These are phyloP conservation scores for Platanthera zijinensis DNA, from an alignment of 106 monocot species.

Conservation along the genomic window DNA sequence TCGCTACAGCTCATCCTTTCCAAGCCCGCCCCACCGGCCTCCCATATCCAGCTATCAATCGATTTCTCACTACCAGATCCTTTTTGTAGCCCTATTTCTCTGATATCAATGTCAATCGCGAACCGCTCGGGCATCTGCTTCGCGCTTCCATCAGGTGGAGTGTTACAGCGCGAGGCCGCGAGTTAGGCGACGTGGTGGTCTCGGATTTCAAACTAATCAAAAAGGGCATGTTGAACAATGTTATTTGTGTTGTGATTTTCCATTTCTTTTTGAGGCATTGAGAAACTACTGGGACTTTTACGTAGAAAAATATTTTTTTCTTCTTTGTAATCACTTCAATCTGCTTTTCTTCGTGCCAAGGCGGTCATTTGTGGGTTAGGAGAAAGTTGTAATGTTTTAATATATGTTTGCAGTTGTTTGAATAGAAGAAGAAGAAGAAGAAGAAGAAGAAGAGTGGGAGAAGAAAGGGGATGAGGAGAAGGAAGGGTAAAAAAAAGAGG, in stretches of 20 bases:
- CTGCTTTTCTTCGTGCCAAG: neutral
- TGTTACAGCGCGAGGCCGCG: neutral
- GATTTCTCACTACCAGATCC: neutral
- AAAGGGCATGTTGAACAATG: constrained; percentile 3
- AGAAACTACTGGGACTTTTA: neutral
- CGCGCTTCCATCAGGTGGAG: neutral
- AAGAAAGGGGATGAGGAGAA: too few relatives aligned
- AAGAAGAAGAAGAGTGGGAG: too few relatives aligned
- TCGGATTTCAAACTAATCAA: neutral
- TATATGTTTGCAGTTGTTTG: too few relatives aligned
- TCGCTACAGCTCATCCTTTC: neutral
- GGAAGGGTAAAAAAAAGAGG: too few relatives aligned
- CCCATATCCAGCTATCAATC: neutral
- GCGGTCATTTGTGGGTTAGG: neutral
- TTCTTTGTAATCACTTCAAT: neutral
- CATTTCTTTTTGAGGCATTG: neutral
- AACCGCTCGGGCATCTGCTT: neutral
- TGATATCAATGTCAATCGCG: neutral
- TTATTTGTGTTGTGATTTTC: neutral
- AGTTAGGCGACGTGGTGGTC: neutral
- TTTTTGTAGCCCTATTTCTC: constrained; percentile 1
- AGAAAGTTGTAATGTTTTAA: too few relatives aligned
- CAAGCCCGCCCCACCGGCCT: neutral
- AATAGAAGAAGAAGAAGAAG: too few relatives aligned
- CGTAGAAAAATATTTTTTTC: neutral